Base-by-base conservation (phyloP, 345 rosid genomes). In the Syzygium grande region DNA sequence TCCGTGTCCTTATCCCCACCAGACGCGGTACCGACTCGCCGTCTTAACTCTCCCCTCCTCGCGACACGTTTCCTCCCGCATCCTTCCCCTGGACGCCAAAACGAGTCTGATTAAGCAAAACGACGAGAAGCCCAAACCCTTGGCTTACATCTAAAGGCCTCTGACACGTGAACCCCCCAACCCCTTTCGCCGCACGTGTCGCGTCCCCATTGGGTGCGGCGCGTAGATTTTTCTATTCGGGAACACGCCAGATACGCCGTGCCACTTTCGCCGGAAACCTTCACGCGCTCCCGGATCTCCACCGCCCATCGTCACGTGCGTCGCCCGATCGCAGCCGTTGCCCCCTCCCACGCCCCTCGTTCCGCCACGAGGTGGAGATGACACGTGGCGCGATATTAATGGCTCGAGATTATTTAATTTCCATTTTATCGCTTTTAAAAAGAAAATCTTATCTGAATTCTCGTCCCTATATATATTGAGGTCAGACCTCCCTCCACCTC, bases 301-400 rank as follows among this genome's bases (percentile, higher is more conserved):
- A 25, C 87, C 87, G 87, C 63, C 87, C 87, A 86, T 46, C 34
- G 43, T 86, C 87, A 86, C 87, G 80, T 43, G 87, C 79, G 16
- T 83, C 80, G 52, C 87, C 25, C 43, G 51, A 59, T 85, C 73
- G 34, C 25, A 59, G 79, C 87, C 87, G 87, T 27, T 11, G 55
- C 38, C 54, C 19, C 34, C 54, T 86, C 80, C 52, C 87, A 19
- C 83, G 13, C 56, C 54, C 54, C 38, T 21, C 2, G 15, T 56
- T 23, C 6, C 29, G 78, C 77, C 53, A 41, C 53, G 79, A 14
- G n/a, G 46, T 12, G 38, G 41, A 11, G 43, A 30, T 30, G 5
- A 25, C 87, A 86, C 83, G 80, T 86, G 87, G 73, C 87, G 80
- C 15, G n/a, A 86, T 14, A 5, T 38, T n/a, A 46, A 49, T 52